Percentiles rank a stretch among this genome's conserved stretches.
These are phyloP conservation scores for Cercophora samala DNA, from an alignment of 495 filamentous ascomycete genomes.

Conservation along the genomic window DNA sequence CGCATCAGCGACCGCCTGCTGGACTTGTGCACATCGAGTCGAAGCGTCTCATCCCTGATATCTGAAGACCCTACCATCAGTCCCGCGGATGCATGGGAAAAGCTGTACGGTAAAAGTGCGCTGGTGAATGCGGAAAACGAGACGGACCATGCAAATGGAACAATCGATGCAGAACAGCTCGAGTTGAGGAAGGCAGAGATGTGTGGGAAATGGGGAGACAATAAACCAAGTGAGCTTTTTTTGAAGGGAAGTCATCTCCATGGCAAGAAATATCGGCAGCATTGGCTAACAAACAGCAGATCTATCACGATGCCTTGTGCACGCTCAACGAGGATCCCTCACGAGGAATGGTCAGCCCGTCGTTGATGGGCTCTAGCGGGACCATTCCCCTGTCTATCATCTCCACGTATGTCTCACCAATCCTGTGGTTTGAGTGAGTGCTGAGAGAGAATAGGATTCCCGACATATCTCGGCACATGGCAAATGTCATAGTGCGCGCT, in stretches of 20 bases:
- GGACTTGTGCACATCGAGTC: slow-evolving; percentile 46
- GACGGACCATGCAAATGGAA: background rate
- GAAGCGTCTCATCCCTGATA: slow-evolving; percentile 57
- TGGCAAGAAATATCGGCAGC: background rate
- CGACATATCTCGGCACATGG: slow-evolving; percentile 69
- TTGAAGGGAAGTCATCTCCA: slow-evolving; percentile 44
- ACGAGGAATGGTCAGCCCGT: slow-evolving; percentile 61
- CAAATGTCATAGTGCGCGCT: slow-evolving; percentile 70
- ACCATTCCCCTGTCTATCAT: slow-evolving; percentile 66
- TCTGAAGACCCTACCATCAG: slow-evolving; percentile 50
- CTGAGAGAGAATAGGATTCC: slow-evolving; percentile 43
- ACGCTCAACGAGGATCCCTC: slow-evolving; percentile 55
- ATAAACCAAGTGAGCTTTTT: slow-evolving; percentile 64
- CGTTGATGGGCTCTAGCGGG: slow-evolving; percentile 66
- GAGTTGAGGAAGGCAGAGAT: slow-evolving; percentile 50
- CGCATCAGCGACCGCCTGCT: slow-evolving; percentile 26
- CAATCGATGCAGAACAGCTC: slow-evolving; percentile 23
- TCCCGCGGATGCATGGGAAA: slow-evolving; percentile 53
- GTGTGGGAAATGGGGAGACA: slow-evolving; percentile 67
- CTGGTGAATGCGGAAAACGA: slow-evolving; percentile 13
- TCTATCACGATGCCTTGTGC: slow-evolving; percentile 64
- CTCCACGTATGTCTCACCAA: slow-evolving; percentile 44
- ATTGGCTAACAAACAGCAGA: slow-evolving; percentile 36
- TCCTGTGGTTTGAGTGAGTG: background rate
- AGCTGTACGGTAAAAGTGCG: slow-evolving; percentile 46